phyloP scores from a whole-genome alignment of 2,329 filamentous ascomycete genomes.

The Cladobotryum protrusum region DNA sequence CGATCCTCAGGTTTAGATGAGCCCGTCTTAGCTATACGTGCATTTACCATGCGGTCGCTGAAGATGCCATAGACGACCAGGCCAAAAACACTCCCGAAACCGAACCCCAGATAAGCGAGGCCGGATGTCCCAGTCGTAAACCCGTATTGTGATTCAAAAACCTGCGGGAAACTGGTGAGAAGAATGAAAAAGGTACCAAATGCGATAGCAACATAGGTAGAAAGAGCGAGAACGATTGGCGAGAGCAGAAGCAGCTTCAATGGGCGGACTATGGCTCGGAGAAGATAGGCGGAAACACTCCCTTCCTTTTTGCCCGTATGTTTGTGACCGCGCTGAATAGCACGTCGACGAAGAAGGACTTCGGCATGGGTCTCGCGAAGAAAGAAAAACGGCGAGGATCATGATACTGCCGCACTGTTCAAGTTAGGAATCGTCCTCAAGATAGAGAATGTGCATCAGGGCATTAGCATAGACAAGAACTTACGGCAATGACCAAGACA shows the following conservation, averaged over 20 bases:
- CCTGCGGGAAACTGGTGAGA: constrained; percentile 38
- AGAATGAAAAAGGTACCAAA: constrained; percentile 5
- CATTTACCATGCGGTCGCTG: constrained; percentile 37
- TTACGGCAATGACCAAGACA: constrained; percentile 55
- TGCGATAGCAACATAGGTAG: constrained; percentile 15
- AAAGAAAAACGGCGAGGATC: constrained; percentile 23
- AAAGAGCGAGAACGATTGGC: constrained; percentile 42
- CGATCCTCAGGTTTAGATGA: constrained; percentile 25
- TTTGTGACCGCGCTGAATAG: constrained; percentile 32
- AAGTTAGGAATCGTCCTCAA: no score
- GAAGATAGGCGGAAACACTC: neutral
- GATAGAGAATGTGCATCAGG: constrained; percentile 6
- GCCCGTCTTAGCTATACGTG: constrained; percentile 8
- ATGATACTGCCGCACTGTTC: no score
- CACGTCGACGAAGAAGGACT: constrained; percentile 48
- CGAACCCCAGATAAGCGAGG: neutral
- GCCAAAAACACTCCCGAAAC: neutral
- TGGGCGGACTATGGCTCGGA: constrained; percentile 2
- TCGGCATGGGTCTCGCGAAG: constrained; percentile 58
- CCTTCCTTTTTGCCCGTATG: constrained; percentile 46
- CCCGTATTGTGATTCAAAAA: constrained; percentile 33
- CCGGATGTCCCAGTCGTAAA: constrained; percentile 5
- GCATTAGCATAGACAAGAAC: constrained; percentile 49
- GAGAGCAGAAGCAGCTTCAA: constrained; percentile 44
- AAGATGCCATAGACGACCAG: constrained; percentile 18